Evolutionary conservation across 2,329 filamentous ascomycete genomes (phyloP).

Genomic region (Trichoderma lentiforme): DNA sequence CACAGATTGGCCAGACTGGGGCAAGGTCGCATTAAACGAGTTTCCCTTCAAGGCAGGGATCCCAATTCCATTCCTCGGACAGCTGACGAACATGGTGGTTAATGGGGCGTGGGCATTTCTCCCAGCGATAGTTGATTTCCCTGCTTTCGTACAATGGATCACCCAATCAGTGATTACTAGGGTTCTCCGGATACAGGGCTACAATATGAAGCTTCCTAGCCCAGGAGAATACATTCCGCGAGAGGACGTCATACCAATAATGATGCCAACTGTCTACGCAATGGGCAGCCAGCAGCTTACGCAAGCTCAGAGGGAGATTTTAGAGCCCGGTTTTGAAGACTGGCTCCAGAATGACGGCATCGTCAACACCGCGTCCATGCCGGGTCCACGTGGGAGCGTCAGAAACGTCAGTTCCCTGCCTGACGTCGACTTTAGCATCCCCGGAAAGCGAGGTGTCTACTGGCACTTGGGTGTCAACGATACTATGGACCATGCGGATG

Average conservation of each 20-base stretch:
- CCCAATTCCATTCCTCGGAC: not conserved
- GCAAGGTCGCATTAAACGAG: not conserved
- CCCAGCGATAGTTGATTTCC: not conserved
- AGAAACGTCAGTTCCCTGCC: not conserved
- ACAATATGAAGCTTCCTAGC: not conserved
- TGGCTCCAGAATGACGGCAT: not conserved
- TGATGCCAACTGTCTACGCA: not conserved
- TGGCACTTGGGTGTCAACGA: not conserved
- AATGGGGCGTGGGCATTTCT: not conserved
- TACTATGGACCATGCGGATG: not conserved
- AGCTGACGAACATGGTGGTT: not conserved
- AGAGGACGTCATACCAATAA: not conserved
- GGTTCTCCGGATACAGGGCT: not conserved
- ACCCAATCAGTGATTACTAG: not conserved
- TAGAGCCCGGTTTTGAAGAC: not conserved
- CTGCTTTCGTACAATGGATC: not conserved
- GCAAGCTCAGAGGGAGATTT: not conserved
- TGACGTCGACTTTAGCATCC: not conserved
- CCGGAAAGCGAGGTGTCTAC: not conserved
- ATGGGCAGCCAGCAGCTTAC: not conserved
- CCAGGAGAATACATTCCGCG: not conserved
- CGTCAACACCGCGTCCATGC: not conserved
- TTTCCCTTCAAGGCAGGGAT: not conserved
- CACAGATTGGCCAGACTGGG: not conserved
- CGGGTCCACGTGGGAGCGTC: not conserved